These are phyloP conservation scores for Penicillium verhagenii DNA, from an alignment of 495 filamentous ascomycete species.

Conservation along the genomic window DNA sequence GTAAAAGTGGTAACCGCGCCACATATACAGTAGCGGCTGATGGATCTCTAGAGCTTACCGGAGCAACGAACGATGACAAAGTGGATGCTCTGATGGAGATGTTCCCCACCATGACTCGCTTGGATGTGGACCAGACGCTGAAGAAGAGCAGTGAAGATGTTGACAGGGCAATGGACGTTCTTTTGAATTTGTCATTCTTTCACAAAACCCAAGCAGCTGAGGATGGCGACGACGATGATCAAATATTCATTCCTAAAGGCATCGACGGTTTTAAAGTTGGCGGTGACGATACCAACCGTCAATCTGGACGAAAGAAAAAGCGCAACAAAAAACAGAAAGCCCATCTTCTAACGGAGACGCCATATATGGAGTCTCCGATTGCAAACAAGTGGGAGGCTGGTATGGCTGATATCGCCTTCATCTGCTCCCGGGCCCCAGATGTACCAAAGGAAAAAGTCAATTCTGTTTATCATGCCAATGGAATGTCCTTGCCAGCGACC, in stretches of 20 bases:
- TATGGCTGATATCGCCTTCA: constrained; percentile 58
- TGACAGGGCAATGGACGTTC: constrained; percentile 71
- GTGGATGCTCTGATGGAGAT: constrained; percentile 57
- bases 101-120: constrained; percentile 63
- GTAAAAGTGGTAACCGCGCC: constrained; percentile 3
- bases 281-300: constrained; percentile 26
- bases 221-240: constrained; percentile 29
- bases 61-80: constrained; percentile 56
- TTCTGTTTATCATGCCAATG: constrained; percentile 62
- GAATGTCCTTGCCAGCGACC: constrained; percentile 55
- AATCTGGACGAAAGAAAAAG: constrained; percentile 46
- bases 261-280: constrained; percentile 69
- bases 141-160: constrained; percentile 62
- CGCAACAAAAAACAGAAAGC: constrained; percentile 23
- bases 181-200: constrained; percentile 74
- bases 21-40: constrained; percentile 34
- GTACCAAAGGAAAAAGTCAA: constrained; percentile 50
- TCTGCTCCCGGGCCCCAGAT: constrained; percentile 44
- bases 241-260: constrained; percentile 58
- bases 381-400: constrained; percentile 57
- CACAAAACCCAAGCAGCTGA: constrained; percentile 47
- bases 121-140: constrained; percentile 63
- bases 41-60: constrained; percentile 41
- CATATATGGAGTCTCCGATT: constrained; percentile 10
- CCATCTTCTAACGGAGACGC: constrained; percentile 3